phyloP scores from a whole-genome alignment of 257 asterid species.

The Solanum bulbocastanum region DNA sequence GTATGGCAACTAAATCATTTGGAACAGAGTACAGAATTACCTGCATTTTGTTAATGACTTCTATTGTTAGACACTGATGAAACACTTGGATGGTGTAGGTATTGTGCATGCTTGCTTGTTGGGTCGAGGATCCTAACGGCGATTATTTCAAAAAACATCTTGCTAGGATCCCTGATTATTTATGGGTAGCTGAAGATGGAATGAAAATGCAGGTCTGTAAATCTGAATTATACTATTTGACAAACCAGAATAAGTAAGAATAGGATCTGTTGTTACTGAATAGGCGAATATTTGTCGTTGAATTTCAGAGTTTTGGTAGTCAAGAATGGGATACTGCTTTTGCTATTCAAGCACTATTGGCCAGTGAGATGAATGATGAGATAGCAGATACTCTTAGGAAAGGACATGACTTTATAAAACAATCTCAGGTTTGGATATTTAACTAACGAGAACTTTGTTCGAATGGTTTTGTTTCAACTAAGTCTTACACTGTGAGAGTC shows the following conservation, averaged over 20 bases:
- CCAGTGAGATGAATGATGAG: constrained; percentile 51
- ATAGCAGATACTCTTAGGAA: constrained; percentile 48
- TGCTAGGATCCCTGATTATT: constrained; percentile 59
- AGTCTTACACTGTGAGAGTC: background rate
- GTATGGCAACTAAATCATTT: background rate
- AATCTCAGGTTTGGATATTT: constrained; percentile 51
- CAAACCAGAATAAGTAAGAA: background rate
- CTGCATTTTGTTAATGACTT: background rate
- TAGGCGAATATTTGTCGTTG: background rate
- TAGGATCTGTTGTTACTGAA: background rate
- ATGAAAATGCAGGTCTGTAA: constrained; percentile 71
- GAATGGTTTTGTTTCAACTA: background rate
- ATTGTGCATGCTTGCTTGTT: constrained; percentile 65
- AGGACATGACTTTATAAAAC: constrained; percentile 69
- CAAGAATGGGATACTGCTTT: constrained; percentile 88
- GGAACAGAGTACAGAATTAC: background rate
- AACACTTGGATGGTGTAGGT: constrained; percentile 11
- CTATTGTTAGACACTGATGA: background rate
- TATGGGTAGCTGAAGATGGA: constrained; percentile 82
- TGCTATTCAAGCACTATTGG: constrained; percentile 67
- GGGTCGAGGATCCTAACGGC: constrained; percentile 75
- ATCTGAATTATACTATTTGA: background rate
- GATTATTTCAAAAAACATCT: constrained; percentile 73
- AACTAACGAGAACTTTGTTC: background rate
- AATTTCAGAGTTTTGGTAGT: constrained; percentile 73